Conservation (phyloP, 2,329 filamentous ascomycete genomes). For the Colletotrichum siamense region DNA sequence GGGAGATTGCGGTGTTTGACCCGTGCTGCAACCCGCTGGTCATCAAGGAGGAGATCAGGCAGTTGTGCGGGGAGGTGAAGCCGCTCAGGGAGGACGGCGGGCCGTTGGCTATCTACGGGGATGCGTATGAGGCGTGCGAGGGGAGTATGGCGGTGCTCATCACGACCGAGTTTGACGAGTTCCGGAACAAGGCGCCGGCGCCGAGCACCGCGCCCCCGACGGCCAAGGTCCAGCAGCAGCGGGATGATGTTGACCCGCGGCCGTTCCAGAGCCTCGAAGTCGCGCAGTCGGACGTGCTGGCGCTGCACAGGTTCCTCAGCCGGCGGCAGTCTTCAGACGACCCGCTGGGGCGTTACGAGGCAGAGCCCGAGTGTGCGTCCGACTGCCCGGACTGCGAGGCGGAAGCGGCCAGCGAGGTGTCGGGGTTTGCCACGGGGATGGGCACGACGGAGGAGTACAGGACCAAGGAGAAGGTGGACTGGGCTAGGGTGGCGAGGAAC, state of each 20-base stretch:
- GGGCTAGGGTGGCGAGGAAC: slow-evolving; percentile 51
- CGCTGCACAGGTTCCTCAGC: slow-evolving; percentile 50
- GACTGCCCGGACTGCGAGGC: slow-evolving; percentile 57
- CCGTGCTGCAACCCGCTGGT: slow-evolving; percentile 62
- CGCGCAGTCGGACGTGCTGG: slow-evolving; percentile 51
- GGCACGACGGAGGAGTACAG: slow-evolving; percentile 49
- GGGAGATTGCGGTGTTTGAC: slow-evolving; percentile 72
- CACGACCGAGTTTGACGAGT: slow-evolving; percentile 62
- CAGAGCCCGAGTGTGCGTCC: slow-evolving; percentile 48
- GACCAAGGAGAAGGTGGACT: slow-evolving; percentile 55
- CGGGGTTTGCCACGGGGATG: slow-evolving; percentile 44
- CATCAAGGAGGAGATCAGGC: slow-evolving; percentile 54
- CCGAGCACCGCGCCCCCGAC: neutral
- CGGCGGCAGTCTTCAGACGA: slow-evolving; percentile 35
- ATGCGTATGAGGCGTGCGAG: slow-evolving; percentile 53
- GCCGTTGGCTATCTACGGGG: slow-evolving; percentile 52
- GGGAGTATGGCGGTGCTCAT: slow-evolving; percentile 56
- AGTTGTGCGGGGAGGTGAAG: slow-evolving; percentile 36
- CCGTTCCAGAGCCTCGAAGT: slow-evolving; percentile 43
- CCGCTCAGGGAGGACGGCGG: slow-evolving; percentile 42
- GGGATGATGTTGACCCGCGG: slow-evolving; percentile 46
- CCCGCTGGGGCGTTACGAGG: slow-evolving; percentile 49
- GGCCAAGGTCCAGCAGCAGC: slow-evolving; percentile 24
- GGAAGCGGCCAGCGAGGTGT: slow-evolving; percentile 41
- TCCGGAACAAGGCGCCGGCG: slow-evolving; percentile 41